Percentiles rank a stretch among this genome's conserved stretches.
Conservation (phyloP, 208 protist genomes). For the Willaertia magna region DNA sequence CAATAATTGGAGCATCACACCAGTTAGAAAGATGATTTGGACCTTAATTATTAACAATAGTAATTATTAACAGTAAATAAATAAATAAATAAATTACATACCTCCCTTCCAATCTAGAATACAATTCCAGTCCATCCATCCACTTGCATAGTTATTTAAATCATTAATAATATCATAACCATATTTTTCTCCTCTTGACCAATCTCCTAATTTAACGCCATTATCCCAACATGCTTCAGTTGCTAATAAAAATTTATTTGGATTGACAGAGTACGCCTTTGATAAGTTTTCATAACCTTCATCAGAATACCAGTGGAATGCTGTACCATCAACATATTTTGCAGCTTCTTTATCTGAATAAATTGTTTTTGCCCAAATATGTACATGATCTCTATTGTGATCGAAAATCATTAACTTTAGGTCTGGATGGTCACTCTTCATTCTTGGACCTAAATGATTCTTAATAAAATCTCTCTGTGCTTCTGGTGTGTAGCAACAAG, state of each 20-base stretch:
- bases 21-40: slow-evolving; percentile 34
- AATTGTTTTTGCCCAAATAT: slow-evolving; percentile 21
- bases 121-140: slow-evolving; percentile 40
- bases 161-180: slow-evolving; percentile 30
- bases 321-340: slow-evolving; percentile 29
- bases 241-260: slow-evolving; percentile 19
- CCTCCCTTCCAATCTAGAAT: slow-evolving; percentile 24
- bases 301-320: slow-evolving; percentile 32
- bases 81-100: too few relatives aligned
- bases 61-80: too few relatives aligned
- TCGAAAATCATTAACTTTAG: slow-evolving; percentile 39
- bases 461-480: slow-evolving; percentile 16
- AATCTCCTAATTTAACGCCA: neutral
- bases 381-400: slow-evolving; percentile 37
- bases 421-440: slow-evolving; percentile 23
- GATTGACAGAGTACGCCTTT: neutral
- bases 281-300: neutral
- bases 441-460: slow-evolving; percentile 25
- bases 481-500: slow-evolving; percentile 19
- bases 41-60: too few relatives aligned
- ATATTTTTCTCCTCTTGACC: slow-evolving; percentile 17
- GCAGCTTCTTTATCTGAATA: slow-evolving; percentile 17
- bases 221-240: slow-evolving; percentile 23
- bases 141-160: slow-evolving; percentile 17
- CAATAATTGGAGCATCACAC: slow-evolving; percentile 30